Percentiles rank a stretch among this genome's conserved stretches.
These are phyloP conservation scores for Hansfordia pulvinata DNA, from an alignment of 2,329 filamentous ascomycete species.

Conservation along the genomic window DNA sequence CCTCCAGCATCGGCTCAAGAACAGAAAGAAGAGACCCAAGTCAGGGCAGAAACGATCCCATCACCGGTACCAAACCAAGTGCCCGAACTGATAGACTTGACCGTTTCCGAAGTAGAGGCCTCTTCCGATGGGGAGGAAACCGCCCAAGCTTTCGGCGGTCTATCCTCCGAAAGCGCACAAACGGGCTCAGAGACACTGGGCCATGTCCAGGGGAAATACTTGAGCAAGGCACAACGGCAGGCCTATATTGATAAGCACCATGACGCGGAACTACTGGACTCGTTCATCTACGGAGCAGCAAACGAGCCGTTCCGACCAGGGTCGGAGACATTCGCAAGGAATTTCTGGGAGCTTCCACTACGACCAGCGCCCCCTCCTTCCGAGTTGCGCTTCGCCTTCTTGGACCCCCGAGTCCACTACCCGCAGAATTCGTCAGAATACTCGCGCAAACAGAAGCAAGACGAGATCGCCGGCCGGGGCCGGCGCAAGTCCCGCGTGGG, in stretches of 20 bases:
- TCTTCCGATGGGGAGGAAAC: conserved; percentile 1
- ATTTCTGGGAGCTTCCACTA: conserved; percentile 5
- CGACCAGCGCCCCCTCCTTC: conserved; percentile 8
- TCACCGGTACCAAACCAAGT: conserved; percentile 1
- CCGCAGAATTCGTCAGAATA: conserved; percentile 24
- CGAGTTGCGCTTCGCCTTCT: conserved; percentile 24
- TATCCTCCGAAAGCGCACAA: conserved; percentile 2
- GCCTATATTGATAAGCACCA: conserved; percentile 11
- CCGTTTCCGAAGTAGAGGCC: conserved; percentile 1
- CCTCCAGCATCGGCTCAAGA: too few species aligned
- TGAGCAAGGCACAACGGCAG: conserved; percentile 6
- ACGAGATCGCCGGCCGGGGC: conserved; percentile 34
- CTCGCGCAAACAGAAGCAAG: conserved; percentile 33
- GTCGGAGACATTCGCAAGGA: conserved; percentile 8
- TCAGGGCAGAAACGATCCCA: too few species aligned
- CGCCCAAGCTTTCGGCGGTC: background rate
- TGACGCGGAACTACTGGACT: conserved; percentile 18
- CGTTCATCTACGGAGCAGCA: conserved; percentile 22
- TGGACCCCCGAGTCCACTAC: conserved; percentile 38
- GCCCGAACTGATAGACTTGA: conserved; percentile 1
- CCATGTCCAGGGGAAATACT: conserved; percentile 3
- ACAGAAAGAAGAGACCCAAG: too few species aligned
- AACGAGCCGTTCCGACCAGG: conserved; percentile 14
- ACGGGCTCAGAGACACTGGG: too few species aligned
- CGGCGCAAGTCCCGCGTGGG: too few species aligned